These are phyloP conservation scores for Stagonosporopsis vannaccii DNA, from an alignment of 2,329 filamentous ascomycete genomes.

Conservation along the genomic window DNA sequence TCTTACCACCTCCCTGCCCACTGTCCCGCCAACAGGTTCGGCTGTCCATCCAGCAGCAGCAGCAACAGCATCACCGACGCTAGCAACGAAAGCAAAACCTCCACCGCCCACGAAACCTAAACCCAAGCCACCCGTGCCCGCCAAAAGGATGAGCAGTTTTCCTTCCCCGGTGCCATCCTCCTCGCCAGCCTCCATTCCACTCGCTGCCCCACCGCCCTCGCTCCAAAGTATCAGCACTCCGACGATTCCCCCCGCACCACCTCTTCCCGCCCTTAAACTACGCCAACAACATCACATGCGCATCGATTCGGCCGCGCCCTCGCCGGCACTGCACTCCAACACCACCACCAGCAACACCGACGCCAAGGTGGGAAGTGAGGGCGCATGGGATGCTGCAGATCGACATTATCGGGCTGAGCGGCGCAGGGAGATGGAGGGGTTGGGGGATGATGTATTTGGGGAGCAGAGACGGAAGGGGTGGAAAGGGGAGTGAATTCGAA, in stretches of 20 bases:
- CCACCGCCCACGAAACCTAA: background rate
- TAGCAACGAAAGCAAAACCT: background rate
- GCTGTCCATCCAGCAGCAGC: background rate
- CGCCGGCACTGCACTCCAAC: background rate
- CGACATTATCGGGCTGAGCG: background rate
- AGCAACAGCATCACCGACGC: background rate
- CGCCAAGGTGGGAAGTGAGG: background rate
- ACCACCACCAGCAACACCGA: background rate
- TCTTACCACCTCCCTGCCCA: background rate
- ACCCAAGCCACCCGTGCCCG: slow-evolving; percentile 3
- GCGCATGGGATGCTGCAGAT: background rate
- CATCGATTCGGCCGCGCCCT: slow-evolving; percentile 2
- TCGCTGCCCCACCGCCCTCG: background rate
- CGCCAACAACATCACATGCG: background rate
- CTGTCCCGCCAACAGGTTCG: background rate
- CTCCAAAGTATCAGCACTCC: too few species aligned
- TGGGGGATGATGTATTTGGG: background rate
- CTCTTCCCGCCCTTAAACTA: background rate
- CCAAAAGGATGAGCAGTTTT: background rate
- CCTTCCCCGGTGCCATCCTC: background rate
- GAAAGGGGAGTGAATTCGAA: background rate
- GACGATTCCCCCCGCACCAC: background rate
- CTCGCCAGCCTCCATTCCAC: background rate
- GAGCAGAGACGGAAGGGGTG: slow-evolving; percentile 9
- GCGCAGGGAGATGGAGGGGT: background rate